Evolutionary conservation across 164 flowering plant species (phyloP), one percentile per base, ranked within the genome.

Genomic region (Kalanchoe fedtschenkoi): DNA sequence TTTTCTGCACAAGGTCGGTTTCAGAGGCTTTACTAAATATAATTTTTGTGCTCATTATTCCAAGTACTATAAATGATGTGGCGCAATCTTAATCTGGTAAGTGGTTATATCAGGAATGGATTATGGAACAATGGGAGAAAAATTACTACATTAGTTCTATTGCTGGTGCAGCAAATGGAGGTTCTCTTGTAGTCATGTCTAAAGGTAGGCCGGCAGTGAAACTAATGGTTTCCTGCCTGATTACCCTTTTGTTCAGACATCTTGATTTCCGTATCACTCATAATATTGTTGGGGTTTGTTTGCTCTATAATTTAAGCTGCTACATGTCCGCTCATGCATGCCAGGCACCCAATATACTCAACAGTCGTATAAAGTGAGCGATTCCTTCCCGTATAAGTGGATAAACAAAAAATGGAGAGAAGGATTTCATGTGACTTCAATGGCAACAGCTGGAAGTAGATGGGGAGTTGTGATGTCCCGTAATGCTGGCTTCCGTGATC

Each of bases 401-500:
- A 89, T 89, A 70, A 86, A 83, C 75, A 89, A 84, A 79, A 89
- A 89, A 59, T 89, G 96, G 96, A 78, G 76, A 71, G 93, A 89
- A 72, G 96, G 96, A 6, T 89, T 89, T 63, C 83, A 86, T 66
- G 96, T 89, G 43, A 86, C 96, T 60, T 86, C 96, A 53, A 86
- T 89, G 96, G 96, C 93, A 24, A 89, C 93, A 65, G 90, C 96
- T 72, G 96, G 93, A 68, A 79, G 74, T 65, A 78, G 93, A 43
- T 89, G 96, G 96, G 96, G 91, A 60, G 84, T 89, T 62, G 93
- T 89, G 35, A 89, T 89, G 96, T 89, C 96, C 51, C 91, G 93
- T 61, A 89, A 89, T 79, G 83, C 96, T 65, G 92, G 92, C 61
- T 89, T 80, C 63, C 80, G 79, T 68, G 91, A 89, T 62, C 96